Percentiles rank a stretch among this genome's conserved stretches.
Evolutionary conservation across 257 asterid species (phyloP).

Genomic region (Solanum ossicruentum): DNA sequence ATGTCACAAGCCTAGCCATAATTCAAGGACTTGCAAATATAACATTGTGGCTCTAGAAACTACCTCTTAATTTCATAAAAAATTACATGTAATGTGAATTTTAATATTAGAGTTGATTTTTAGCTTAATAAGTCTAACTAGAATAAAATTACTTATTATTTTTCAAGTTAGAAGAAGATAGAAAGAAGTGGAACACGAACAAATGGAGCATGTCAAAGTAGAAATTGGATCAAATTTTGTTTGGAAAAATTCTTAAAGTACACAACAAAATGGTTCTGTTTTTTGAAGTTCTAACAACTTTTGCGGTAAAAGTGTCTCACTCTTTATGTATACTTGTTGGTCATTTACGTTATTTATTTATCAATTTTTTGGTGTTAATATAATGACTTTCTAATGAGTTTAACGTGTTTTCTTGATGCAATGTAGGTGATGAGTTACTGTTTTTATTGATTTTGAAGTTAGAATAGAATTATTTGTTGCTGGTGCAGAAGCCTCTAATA

Average conservation of each 20-base stretch:
- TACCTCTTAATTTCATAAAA: background rate
- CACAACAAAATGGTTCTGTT: background rate
- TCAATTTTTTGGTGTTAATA: no score
- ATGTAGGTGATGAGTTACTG: no score
- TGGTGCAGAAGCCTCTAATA: no score
- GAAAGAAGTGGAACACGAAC: background rate
- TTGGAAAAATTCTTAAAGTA: background rate
- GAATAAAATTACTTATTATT: background rate
- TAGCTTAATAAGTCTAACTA: background rate
- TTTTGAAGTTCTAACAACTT: background rate
- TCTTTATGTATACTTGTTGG: background rate
- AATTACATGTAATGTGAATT: background rate
- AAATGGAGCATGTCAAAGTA: background rate
- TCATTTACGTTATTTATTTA: background rate
- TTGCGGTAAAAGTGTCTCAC: background rate
- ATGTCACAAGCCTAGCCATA: background rate
- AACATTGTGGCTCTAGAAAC: background rate
- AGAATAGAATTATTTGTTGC: no score
- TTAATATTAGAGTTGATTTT: background rate
- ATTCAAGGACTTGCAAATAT: background rate
- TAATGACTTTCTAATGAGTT: no score
- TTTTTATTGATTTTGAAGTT: no score
- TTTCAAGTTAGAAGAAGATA: background rate
- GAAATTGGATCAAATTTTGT: background rate
- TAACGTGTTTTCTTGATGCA: no score